Base-by-base conservation (phyloP, 768 basidiomycete species). In the Auricularia heimuer region DNA sequence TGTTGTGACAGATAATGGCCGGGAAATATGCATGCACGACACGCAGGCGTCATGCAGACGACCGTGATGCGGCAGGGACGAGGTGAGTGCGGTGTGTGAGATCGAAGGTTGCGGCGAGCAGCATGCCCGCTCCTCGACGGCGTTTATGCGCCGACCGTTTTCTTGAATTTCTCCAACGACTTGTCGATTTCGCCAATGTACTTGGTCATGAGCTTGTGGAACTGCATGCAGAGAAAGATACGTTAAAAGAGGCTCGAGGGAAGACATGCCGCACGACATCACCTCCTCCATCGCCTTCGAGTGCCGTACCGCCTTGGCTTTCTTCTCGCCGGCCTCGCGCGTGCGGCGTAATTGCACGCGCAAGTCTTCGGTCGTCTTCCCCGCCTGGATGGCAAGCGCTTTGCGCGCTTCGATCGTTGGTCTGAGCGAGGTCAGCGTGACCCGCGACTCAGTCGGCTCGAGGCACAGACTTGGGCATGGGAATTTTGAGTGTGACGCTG, bases 371-470 rank as follows among this genome's bases (percentile, higher is more conserved):
- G 89, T 85, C 71, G 85, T 82, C 33, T 84, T 83, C 44, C 81
- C 79, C 0, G 87, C 85, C 10, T 76, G 77, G 0, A 79, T 77
- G 62, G 83, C 81, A 12, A 90, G 74, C 1, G 81, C 80, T 24
- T 77, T 78, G 14, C 88, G 82, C 0, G 87, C 82, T 54, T 92
- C 90, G 4, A 92, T 82, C 0, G 92, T 94, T 0, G 90, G 89
- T 68, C 91, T 94, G 61, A 4, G 61, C 60, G 11, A 62, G 39
- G 47, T 42, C 14, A 54, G 45, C 8, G 67, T 29, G 45, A 62
- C n/a, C 39, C 62, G 34, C 33, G 60, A 10, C 54, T 63, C 3
- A 65, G 61, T 54, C 44, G 10, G 8, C 39, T 42, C 39, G 47
- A 45, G 18, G 33, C 21, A 51, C 62, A 14, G 67, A 92, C 91